phyloP scores from a whole-genome alignment of 129 eudicot genomes.

The Smallanthus sonchifolius region DNA sequence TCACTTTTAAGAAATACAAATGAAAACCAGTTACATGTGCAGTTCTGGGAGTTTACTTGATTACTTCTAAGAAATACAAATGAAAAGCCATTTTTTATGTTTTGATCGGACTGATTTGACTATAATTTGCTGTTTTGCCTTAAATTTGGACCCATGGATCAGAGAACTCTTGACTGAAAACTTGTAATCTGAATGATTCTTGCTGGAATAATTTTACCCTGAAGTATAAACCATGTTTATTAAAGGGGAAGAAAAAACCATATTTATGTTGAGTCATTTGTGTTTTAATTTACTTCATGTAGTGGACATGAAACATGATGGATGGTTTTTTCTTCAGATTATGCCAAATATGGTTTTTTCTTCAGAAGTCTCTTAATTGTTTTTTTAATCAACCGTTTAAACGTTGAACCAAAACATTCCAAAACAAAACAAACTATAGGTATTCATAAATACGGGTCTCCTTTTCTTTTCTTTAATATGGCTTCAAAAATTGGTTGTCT shows the following conservation, averaged over 20 bases:
- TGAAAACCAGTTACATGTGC: background rate
- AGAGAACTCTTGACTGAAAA: slow-evolving; percentile 15
- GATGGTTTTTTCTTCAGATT: background rate
- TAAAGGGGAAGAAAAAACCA: background rate
- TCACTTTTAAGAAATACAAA: background rate
- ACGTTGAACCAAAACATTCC: background rate
- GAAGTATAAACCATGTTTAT: background rate
- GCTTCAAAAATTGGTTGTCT: background rate
- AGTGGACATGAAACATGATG: background rate
- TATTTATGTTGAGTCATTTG: background rate
- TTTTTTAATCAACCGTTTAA: background rate
- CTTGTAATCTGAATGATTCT: slow-evolving; percentile 19
- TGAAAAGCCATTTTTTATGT: slow-evolving; percentile 10
- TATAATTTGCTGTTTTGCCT: slow-evolving; percentile 18
- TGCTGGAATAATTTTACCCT: slow-evolving; percentile 12
- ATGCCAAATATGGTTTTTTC: slow-evolving; percentile 2
- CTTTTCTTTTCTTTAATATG: background rate
- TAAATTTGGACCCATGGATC: slow-evolving; percentile 7
- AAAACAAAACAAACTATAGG: background rate
- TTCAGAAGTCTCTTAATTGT: background rate
- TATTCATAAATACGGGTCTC: background rate
- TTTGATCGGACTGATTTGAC: slow-evolving; percentile 20
- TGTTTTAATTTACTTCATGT: background rate
- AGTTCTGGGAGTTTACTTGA: too few relatives aligned
- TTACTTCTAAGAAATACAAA: background rate